phyloP scores from a whole-genome alignment of 192 early-diverging fungal genomes.

The Coemansia sp. region DNA sequence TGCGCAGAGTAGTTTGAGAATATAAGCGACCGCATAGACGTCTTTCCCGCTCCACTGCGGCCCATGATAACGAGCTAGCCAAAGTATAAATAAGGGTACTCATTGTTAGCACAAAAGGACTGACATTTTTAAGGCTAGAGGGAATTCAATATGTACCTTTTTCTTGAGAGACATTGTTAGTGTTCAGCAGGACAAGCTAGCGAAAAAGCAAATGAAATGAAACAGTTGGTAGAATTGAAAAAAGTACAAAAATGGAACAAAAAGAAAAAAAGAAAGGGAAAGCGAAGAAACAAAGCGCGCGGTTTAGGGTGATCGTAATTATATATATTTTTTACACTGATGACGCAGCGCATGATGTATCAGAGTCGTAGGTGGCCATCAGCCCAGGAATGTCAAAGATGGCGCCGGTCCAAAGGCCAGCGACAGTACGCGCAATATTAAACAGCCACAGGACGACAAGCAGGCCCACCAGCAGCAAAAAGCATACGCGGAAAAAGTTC shows the following conservation, averaged over 20 bases:
- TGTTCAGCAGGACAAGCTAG: not conserved
- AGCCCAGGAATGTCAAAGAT: conserved; percentile 28
- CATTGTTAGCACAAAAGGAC: not conserved
- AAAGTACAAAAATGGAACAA: conserved; percentile 19
- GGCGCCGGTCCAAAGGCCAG: conserved; percentile 32
- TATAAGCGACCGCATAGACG: conserved; percentile 98
- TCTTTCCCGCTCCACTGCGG: conserved; percentile 95
- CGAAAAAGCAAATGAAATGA: too few species aligned
- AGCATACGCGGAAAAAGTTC: conserved; percentile 20
- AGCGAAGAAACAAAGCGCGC: not conserved
- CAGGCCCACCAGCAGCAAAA: conserved; percentile 16
- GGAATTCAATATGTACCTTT: not conserved
- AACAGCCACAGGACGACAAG: conserved; percentile 40
- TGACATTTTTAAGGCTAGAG: not conserved
- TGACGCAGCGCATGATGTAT: conserved; percentile 5
- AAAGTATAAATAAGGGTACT: not conserved
- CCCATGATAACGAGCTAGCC: conserved; percentile 96
- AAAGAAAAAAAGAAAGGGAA: not conserved
- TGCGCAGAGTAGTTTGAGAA: conserved; percentile 96
- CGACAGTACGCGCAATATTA: conserved; percentile 44
- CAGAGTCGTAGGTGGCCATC: conserved; percentile 6
- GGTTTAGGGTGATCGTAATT: not conserved
- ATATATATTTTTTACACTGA: too few species aligned
- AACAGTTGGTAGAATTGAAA: not conserved
- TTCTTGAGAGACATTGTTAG: conserved; percentile 23